Evolutionary conservation across 2,329 filamentous ascomycete species (phyloP).

Genomic region (Aspergillus ochraceus): DNA sequence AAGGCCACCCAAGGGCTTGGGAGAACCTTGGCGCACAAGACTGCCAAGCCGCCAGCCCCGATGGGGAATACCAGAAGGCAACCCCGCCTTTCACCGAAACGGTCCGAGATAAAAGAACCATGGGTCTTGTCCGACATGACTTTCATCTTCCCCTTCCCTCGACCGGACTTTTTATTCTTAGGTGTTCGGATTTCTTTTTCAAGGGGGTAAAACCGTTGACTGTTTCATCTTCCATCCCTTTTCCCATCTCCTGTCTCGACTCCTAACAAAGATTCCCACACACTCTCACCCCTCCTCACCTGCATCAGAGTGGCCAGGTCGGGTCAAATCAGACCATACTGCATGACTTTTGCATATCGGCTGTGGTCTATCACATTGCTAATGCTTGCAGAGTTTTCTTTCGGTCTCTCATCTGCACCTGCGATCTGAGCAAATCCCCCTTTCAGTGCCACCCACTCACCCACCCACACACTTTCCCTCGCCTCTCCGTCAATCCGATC

Average conservation of each 20-base stretch:
- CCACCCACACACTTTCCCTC: not conserved
- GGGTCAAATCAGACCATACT: not conserved
- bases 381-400: not conserved
- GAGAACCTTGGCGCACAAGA: not conserved
- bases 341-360: not conserved
- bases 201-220: not conserved
- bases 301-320: not conserved
- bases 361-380: not conserved
- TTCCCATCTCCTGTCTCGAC: no score
- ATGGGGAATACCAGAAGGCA: not conserved
- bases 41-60: not conserved
- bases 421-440: not conserved
- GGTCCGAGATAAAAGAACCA: slow-evolving; percentile 13
- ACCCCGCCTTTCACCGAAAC: slow-evolving; percentile 3
- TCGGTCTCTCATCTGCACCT: not conserved
- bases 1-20: no score
- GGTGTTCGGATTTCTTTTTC: not conserved
- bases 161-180: no score
- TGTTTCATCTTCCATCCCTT: not conserved
- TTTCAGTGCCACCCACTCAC: not conserved
- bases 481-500: not conserved
- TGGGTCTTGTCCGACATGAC: slow-evolving; percentile 11
- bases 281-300: not conserved
- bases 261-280: no score
- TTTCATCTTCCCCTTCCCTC: slow-evolving; percentile 8